Percentiles rank a stretch among this genome's conserved stretches.
phyloP scores from a whole-genome alignment of 73 alveolate genomes.

The Tetrahymena malaccensis region DNA sequence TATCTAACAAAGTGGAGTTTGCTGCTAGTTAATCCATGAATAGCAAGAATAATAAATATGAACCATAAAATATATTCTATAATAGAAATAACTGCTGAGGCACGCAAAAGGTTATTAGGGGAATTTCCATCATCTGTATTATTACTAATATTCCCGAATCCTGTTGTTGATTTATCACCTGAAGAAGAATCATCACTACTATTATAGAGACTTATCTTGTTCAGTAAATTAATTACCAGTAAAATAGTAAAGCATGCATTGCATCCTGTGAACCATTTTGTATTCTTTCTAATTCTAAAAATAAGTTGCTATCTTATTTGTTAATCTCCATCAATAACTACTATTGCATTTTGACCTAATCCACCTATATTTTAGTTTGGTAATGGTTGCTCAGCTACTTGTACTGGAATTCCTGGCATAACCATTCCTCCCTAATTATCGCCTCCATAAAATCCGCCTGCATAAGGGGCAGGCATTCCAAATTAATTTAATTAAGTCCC shows the following conservation, averaged over 20 bases:
- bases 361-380: background rate
- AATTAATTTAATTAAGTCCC: background rate
- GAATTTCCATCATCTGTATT: background rate
- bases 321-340: background rate
- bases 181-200: background rate
- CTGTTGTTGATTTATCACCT: background rate
- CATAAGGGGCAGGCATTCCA: background rate
- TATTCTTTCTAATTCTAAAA: background rate
- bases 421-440: background rate
- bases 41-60: background rate
- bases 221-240: background rate
- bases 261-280: background rate
- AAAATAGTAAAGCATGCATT: background rate
- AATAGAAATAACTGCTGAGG: background rate
- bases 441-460: background rate
- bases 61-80: background rate
- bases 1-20: background rate
- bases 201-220: background rate
- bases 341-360: background rate
- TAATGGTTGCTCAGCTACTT: background rate
- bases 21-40: background rate
- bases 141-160: background rate
- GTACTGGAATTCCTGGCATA: background rate
- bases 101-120: background rate
- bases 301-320: background rate